A percentile compares a stretch with the other conserved stretches of the same genome.
phyloP scores from a whole-genome alignment of 2,329 filamentous ascomycete species.

The Diplodia mutila region DNA sequence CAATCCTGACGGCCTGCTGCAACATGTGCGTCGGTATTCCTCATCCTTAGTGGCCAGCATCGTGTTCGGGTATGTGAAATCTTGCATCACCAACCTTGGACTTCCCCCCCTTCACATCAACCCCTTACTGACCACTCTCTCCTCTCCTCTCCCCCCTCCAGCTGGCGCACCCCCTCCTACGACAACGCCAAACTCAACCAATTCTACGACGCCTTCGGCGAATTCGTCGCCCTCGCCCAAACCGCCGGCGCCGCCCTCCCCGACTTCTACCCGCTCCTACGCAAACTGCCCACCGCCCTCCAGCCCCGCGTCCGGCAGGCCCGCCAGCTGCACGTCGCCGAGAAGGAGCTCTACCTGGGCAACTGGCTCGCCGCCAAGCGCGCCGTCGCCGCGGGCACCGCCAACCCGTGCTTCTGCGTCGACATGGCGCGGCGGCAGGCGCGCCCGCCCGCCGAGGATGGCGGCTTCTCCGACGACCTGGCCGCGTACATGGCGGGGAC shows the following conservation, averaged over 20 bases:
- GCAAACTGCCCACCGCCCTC: slow-evolving; percentile 39
- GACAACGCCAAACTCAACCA: slow-evolving; percentile 50
- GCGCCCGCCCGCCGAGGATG: neutral
- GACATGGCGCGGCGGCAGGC: slow-evolving; percentile 32
- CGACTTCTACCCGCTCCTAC: slow-evolving; percentile 53
- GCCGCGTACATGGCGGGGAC: slow-evolving; percentile 35
- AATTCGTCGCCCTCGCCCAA: slow-evolving; percentile 49
- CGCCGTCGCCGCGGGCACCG: slow-evolving; percentile 24
- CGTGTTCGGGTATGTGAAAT: slow-evolving; percentile 49
- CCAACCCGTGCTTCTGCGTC: slow-evolving; percentile 33
- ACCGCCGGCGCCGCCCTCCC: slow-evolving; percentile 49
- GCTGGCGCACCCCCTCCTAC: slow-evolving; percentile 43
- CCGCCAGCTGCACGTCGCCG: slow-evolving; percentile 48
- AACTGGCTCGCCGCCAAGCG: slow-evolving; percentile 35
- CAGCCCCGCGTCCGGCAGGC: slow-evolving; percentile 47
- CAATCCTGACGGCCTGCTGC: slow-evolving; percentile 46
- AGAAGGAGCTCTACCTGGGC: slow-evolving; percentile 40
- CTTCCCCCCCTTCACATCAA: neutral
- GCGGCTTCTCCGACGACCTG: slow-evolving; percentile 32
- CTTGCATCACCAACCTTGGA: neutral
- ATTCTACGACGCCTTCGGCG: slow-evolving; percentile 49
- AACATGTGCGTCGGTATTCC: slow-evolving; percentile 54
- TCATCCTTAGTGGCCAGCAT: slow-evolving; percentile 56
- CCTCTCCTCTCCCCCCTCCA: neutral
- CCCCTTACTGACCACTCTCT: no score